These are phyloP conservation scores for Russula lepida DNA, from an alignment of 768 basidiomycete species.

Conservation along the genomic window DNA sequence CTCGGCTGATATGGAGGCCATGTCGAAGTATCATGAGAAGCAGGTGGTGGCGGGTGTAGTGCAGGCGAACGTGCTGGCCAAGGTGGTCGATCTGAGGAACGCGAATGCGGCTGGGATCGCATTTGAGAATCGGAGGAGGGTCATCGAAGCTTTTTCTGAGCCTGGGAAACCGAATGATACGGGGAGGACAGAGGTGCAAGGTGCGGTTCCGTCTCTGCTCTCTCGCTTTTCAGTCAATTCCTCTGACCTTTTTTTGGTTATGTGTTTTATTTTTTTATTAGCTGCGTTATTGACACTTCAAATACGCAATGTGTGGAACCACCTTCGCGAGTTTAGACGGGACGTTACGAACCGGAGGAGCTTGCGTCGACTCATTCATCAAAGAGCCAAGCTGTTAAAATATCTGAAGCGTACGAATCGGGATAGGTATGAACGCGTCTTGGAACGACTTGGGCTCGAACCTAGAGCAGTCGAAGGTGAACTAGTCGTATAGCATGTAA, in stretches of 20 bases:
- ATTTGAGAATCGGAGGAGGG: constrained; percentile 75
- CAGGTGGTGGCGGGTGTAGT: constrained; percentile 31
- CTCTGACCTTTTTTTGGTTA: neutral
- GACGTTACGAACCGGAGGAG: constrained; percentile 73
- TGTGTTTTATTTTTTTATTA: constrained; percentile 29
- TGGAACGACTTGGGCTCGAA: constrained; percentile 71
- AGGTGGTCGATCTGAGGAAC: constrained; percentile 76
- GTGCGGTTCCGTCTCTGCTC: constrained; percentile 34
- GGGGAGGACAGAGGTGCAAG: constrained; percentile 85
- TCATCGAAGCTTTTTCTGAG: constrained; percentile 71
- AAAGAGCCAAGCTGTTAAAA: constrained; percentile 72
- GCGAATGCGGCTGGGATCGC: constrained; percentile 82
- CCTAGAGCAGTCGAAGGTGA: constrained; percentile 83
- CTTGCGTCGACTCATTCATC: constrained; percentile 71
- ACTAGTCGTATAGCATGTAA: constrained; percentile 53
- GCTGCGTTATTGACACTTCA: constrained; percentile 80
- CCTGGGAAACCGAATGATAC: constrained; percentile 61
- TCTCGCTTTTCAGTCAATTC: neutral
- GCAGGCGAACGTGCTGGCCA: constrained; percentile 53
- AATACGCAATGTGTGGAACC: constrained; percentile 76
- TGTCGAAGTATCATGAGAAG: constrained; percentile 16
- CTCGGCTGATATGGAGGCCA: no score
- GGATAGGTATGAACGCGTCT: constrained; percentile 62
- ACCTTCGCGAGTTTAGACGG: constrained; percentile 56
- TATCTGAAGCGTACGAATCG: constrained; percentile 63